Evolutionary conservation across 768 basidiomycete species (phyloP).

Genomic region (Pisolithus microcarpus): DNA sequence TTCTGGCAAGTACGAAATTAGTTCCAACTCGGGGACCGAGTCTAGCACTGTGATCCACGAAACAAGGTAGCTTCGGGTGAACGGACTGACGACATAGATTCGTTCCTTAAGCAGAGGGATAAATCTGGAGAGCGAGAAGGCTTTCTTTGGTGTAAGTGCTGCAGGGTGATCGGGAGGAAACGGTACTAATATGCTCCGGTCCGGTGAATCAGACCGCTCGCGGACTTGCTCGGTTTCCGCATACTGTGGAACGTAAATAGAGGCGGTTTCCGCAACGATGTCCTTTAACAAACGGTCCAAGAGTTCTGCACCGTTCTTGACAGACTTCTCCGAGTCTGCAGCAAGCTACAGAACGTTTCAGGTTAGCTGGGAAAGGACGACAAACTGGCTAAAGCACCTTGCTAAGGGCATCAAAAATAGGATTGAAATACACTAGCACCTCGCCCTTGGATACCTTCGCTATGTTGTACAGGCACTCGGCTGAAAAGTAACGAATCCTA

Average conservation of each 20-base stretch:
- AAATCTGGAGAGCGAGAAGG: slow-evolving; percentile 91
- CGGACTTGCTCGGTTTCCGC: slow-evolving; percentile 70
- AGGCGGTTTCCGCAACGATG: slow-evolving; percentile 94
- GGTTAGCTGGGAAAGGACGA: slow-evolving; percentile 1
- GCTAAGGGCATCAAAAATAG: slow-evolving; percentile 94
- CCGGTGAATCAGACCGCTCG: slow-evolving; percentile 34
- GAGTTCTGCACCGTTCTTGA: slow-evolving; percentile 97
- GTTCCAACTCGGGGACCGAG: slow-evolving; percentile 92
- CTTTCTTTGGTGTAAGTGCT: slow-evolving; percentile 47
- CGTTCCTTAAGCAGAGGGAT: slow-evolving; percentile 90
- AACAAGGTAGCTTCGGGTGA: slow-evolving; percentile 93
- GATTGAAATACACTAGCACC: slow-evolving; percentile 94
- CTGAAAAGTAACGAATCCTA: slow-evolving; percentile 94
- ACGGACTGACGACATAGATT: slow-evolving; percentile 92
- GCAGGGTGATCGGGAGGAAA: slow-evolving; percentile 43
- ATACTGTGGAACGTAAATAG: slow-evolving; percentile 86
- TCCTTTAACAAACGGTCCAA: slow-evolving; percentile 96
- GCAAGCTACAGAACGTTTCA: slow-evolving; percentile 57
- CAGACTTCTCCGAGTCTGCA: slow-evolving; percentile 90
- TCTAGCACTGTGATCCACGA: slow-evolving; percentile 95
- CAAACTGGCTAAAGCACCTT: slow-evolving; percentile 52
- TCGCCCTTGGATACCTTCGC: slow-evolving; percentile 97
- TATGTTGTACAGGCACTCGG: slow-evolving; percentile 97
- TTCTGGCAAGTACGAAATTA: slow-evolving; percentile 90
- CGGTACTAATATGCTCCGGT: slow-evolving; percentile 55